A percentile compares a stretch with the other conserved stretches of the same genome.
These are phyloP conservation scores for Simplicillium sp. DNA, from an alignment of 2,329 filamentous ascomycete species.

Conservation along the genomic window DNA sequence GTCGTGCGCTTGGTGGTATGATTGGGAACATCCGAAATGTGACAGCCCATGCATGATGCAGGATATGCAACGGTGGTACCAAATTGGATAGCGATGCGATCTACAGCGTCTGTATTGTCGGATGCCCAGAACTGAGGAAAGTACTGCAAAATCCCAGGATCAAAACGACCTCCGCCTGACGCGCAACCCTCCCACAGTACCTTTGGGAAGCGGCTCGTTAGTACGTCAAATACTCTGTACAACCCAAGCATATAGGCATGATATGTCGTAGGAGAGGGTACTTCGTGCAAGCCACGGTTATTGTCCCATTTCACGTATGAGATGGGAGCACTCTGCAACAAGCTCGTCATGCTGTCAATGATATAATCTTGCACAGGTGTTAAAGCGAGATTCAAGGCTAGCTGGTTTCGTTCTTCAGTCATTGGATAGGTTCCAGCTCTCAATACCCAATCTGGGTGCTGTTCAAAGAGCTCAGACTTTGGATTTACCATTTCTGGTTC, in stretches of 20 bases:
- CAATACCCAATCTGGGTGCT: conserved; percentile 56
- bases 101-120: conserved; percentile 53
- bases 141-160: conserved; percentile 52
- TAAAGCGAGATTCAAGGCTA: conserved; percentile 51
- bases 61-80: conserved; percentile 55
- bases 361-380: conserved; percentile 54
- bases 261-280: conserved; percentile 37
- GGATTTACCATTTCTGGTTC: conserved; percentile 61
- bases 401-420: conserved; percentile 45
- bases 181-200: conserved; percentile 59
- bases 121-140: conserved; percentile 58
- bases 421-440: conserved; percentile 46
- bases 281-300: conserved; percentile 55
- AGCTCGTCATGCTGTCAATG: conserved; percentile 41
- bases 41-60: conserved; percentile 53
- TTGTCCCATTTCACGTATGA: conserved; percentile 60
- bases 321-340: conserved; percentile 45
- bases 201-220: conserved; percentile 50
- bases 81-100: conserved; percentile 54
- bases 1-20: conserved; percentile 43
- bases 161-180: conserved; percentile 55
- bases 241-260: conserved; percentile 55
- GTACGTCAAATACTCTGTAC: conserved; percentile 49
- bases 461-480: conserved; percentile 47
- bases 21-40: conserved; percentile 53